Evolutionary conservation across 1,284 basidiomycete genomes (phyloP).

Genomic region (Farysia itapuensis): DNA sequence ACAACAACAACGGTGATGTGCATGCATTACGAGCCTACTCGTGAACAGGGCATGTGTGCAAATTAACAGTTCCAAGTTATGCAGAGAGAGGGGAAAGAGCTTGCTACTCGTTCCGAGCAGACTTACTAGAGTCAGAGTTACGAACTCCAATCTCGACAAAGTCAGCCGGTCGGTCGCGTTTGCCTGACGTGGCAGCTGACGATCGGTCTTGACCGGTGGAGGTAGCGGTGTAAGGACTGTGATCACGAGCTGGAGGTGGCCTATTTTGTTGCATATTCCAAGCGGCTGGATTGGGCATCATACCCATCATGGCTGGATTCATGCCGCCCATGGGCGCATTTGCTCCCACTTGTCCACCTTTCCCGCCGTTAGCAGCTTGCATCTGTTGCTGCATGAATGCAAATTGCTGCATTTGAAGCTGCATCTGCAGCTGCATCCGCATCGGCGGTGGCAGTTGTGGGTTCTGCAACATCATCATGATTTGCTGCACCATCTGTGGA

Average conservation of each 20-base stretch:
- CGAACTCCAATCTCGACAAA: constrained; percentile 38
- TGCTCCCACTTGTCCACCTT: constrained; percentile 2
- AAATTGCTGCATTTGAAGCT: constrained; percentile 54
- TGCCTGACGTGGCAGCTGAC: constrained; percentile 5
- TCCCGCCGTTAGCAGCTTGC: constrained; percentile 7
- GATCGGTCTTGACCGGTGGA: constrained; percentile 27
- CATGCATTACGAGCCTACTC: no score
- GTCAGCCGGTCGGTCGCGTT: constrained; percentile 41
- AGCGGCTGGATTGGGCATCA: constrained; percentile 4
- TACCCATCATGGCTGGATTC: constrained; percentile 23
- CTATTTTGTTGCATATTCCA: constrained; percentile 2
- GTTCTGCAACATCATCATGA: constrained; percentile 57
- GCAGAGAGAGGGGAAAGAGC: no score
- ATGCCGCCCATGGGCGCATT: constrained; percentile 9
- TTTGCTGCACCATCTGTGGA: constrained; percentile 51
- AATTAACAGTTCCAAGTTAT: no score
- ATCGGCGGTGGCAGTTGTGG: constrained; percentile 53
- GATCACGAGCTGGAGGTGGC: constrained; percentile 23
- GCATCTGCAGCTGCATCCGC: constrained; percentile 58
- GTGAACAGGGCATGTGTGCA: no score
- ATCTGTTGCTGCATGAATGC: constrained; percentile 51
- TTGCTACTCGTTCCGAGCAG: constrained; percentile 11
- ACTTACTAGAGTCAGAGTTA: constrained; percentile 18
- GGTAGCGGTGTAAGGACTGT: constrained; percentile 35
- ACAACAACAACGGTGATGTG: no score